Conservation (phyloP, 2,329 filamentous ascomycete genomes). For the Verticillium albo-atrum region DNA sequence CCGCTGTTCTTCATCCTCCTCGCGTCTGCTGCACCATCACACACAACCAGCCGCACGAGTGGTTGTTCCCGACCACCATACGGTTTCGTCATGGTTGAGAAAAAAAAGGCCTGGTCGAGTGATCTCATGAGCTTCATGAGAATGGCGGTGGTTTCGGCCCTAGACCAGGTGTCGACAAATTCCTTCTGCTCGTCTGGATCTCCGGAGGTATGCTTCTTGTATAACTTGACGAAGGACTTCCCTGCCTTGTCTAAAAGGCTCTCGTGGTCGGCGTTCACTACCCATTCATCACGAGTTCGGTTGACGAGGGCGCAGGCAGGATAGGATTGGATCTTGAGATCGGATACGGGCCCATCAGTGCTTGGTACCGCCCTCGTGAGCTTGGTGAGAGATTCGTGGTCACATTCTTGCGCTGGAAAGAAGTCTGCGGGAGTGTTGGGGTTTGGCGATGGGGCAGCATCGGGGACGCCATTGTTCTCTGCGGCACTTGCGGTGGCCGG, state of each 20-base stretch:
- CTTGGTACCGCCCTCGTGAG: not conserved
- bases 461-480: too few species aligned
- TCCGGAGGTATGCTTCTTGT: not conserved
- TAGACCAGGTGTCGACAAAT: not conserved
- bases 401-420: not conserved
- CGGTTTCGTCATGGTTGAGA: slow-evolving; percentile 1
- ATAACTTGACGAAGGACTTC: not conserved
- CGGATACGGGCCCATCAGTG: not conserved
- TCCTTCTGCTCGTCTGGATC: not conserved
- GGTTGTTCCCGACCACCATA: not conserved
- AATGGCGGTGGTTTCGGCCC: not conserved
- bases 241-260: not conserved
- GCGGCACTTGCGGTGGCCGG: too few species aligned
- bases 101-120: slow-evolving; percentile 7
- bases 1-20: not conserved
- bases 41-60: not conserved
- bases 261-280: not conserved
- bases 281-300: not conserved
- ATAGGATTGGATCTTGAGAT: not conserved
- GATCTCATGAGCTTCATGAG: not conserved
- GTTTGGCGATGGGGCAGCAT: too few species aligned
- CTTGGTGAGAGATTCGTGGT: not conserved
- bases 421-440: too few species aligned
- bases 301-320: not conserved
- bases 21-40: not conserved